Evolutionary conservation across 345 rosid species (phyloP), one percentile per base, ranked within the genome.

Genomic region (Eucalyptus camaldulensis): DNA sequence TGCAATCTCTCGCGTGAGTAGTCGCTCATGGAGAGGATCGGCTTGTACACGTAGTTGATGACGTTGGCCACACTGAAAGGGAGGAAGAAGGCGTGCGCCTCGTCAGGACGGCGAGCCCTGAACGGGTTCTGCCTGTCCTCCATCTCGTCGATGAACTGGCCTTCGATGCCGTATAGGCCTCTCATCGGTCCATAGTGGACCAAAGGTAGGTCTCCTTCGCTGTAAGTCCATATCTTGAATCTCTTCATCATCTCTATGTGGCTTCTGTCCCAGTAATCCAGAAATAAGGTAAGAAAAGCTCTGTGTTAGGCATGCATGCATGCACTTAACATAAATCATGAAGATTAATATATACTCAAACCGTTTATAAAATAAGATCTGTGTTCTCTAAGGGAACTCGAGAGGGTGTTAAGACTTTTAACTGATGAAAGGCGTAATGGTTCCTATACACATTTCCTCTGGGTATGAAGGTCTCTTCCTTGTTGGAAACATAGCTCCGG

Each of bases 361-460:
- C 43, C 80, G 43, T 31, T 1, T 31, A 69, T 16, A 15, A 86
- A n/a, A 29, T 22, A 24, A 54, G 81, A 72, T 45, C 44, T 72
- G 45, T 19, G 81, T 72, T 37, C 13, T 10, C 81, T 21, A 40
- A 19, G 45, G 40, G 21, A 56, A 31, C 49, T 50, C 16, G 5
- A 40, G 17, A 40, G 31, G 25, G 49, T 40, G 29, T 10, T 10
- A 56, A 27, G n/a, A 90, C 95, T 90, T 90, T 72, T 37, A 94
- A 93, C 96, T 93, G 96, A 89, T 94, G 94, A 91, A 95, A 95
- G 67, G 96, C 94, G 43, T 90, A 92, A 25, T 94, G 88, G 88
- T 95, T 95, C 89, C 95, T 90, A 90, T 95, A 95, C 50, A 93
- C 90, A 65, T 81, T 85, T 65, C 95, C 95, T 90, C 91, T 93